A percentile compares a stretch with the other conserved stretches of the same genome.
phyloP scores from a whole-genome alignment of 164 flowering plant species.

The Dillenia suffruticosa region DNA sequence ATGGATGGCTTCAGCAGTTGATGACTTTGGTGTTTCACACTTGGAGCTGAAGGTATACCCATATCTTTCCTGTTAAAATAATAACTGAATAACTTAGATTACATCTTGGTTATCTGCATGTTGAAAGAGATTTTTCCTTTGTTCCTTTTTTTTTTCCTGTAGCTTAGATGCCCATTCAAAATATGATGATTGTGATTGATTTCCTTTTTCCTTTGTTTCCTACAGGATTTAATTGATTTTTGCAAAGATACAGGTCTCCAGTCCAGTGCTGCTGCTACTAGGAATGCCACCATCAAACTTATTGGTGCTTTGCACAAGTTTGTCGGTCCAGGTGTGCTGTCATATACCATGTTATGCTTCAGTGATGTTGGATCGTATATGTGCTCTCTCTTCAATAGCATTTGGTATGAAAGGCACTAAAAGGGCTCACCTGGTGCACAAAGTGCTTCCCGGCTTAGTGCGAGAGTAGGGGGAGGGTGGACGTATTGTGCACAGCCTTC shows the following conservation, averaged over 20 bases:
- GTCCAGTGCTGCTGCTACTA: slow-evolving; percentile 94
- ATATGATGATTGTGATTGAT: background rate
- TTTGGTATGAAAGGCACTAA: too few species aligned
- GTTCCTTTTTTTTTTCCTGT: background rate
- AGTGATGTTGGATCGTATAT: background rate
- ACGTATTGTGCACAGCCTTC: too few species aligned
- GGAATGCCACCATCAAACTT: slow-evolving; percentile 92
- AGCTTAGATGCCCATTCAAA: background rate
- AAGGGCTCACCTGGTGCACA: too few species aligned
- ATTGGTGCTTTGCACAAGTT: slow-evolving; percentile 83
- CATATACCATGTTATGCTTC: background rate
- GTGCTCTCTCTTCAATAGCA: too few species aligned
- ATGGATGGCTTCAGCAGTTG: slow-evolving; percentile 98
- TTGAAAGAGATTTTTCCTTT: background rate
- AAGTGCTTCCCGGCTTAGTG: too few species aligned
- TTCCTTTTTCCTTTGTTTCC: slow-evolving; percentile 6
- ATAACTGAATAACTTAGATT: too few species aligned
- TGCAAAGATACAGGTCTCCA: slow-evolving; percentile 94
- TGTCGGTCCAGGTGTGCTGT: slow-evolving; percentile 88
- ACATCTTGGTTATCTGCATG: background rate
- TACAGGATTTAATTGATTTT: slow-evolving; percentile 93
- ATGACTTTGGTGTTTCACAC: slow-evolving; percentile 86
- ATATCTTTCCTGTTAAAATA: slow-evolving; percentile 2
- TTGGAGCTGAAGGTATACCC: slow-evolving; percentile 75
- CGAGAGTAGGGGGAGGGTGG: too few species aligned